Evolutionary conservation across 2,329 filamentous ascomycete species (phyloP).

Genomic region (Microdochium trichocladiopsis): DNA sequence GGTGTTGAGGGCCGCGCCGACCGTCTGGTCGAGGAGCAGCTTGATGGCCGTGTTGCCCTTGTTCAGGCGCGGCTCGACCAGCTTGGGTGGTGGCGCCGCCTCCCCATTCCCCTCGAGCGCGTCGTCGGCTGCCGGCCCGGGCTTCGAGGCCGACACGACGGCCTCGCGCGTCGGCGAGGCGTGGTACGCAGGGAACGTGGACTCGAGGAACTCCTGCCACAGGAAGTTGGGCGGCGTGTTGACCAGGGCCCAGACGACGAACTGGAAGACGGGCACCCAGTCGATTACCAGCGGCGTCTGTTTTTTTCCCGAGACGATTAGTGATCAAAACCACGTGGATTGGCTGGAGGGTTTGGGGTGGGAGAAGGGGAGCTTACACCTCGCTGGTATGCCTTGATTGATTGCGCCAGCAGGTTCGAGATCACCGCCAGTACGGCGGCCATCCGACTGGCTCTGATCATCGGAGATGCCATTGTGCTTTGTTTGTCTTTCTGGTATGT

Average conservation of each 20-base stretch:
- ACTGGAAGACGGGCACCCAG: slow-evolving; percentile 64
- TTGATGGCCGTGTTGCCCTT: slow-evolving; percentile 60
- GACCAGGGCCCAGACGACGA: slow-evolving; percentile 65
- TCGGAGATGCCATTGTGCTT: slow-evolving; percentile 32
- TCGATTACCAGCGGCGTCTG: slow-evolving; percentile 58
- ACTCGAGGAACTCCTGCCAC: slow-evolving; percentile 79
- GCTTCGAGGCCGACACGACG: slow-evolving; percentile 20
- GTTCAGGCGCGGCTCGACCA: slow-evolving; percentile 46
- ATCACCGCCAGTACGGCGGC: slow-evolving; percentile 56
- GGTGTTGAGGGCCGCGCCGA: slow-evolving; percentile 59
- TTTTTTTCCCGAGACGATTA: neutral
- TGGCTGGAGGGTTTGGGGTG: too few relatives aligned
- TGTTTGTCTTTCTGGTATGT: slow-evolving; percentile 11
- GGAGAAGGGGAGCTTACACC: slow-evolving; percentile 46
- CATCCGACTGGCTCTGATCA: slow-evolving; percentile 57
- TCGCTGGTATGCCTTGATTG: slow-evolving; percentile 53
- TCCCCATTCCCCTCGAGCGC: slow-evolving; percentile 25
- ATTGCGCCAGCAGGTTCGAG: slow-evolving; percentile 69
- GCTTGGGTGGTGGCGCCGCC: slow-evolving; percentile 25
- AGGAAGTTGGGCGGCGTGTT: slow-evolving; percentile 76
- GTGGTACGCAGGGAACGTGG: slow-evolving; percentile 61
- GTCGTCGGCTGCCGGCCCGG: slow-evolving; percentile 32
- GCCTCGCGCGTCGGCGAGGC: slow-evolving; percentile 30
- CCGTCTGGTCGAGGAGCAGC: slow-evolving; percentile 60
- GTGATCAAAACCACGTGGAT: too few relatives aligned